Evolutionary conservation across 169 alveolate genomes (phyloP), one percentile per base, ranked within the genome.

Genomic region (Neospora caninum): DNA sequence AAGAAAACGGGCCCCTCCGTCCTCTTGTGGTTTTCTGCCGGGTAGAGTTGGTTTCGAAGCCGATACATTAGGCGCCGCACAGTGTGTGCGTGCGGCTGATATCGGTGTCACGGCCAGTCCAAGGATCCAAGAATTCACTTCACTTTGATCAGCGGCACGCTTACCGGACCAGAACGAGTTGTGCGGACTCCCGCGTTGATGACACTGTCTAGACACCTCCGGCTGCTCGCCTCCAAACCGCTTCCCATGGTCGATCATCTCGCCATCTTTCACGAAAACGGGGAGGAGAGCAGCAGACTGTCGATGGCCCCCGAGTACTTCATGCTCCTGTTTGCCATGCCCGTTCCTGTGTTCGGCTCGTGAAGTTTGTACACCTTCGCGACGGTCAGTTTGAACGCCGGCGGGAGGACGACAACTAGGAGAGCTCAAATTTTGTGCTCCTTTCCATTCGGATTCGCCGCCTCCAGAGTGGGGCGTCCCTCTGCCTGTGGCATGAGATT

Each of bases 151-250:
- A 64, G 64, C 7, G 64, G 18, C 7, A 53, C n/a, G 25, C 73
- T 64, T 64, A 64, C 73, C 73, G 73, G 73, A 64, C 73, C 25
- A 64, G 31, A 64, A 64, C 7, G 73, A 64, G 73, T 10, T 16
- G 25, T 0, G 1, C 4, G 4, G 73, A 64, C 73, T 27, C 4
- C 73, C 73, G 73, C 73, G 73, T 22, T 64, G 73, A 64, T 27
- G 4, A 27, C 73, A 64, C 0, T 64, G 73, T 27, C n/a, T 64
- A n/a, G 43, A 36, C 25, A 36, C 84, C 39, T 73, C 42, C n/a
- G 84, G 84, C 84, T 73, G 84, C 13, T 73, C 84, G 43, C 84
- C 84, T 16, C 84, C 84, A 22, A 34, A 73, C 42, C 84, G 39
- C 45, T 36, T 73, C 27, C 84, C 84, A 43, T 73, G 84, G 84